Evolutionary conservation across 352 stramenopile species (phyloP), one percentile per base, ranked within the genome.

Genomic region (Thraustochytrium sp.): DNA sequence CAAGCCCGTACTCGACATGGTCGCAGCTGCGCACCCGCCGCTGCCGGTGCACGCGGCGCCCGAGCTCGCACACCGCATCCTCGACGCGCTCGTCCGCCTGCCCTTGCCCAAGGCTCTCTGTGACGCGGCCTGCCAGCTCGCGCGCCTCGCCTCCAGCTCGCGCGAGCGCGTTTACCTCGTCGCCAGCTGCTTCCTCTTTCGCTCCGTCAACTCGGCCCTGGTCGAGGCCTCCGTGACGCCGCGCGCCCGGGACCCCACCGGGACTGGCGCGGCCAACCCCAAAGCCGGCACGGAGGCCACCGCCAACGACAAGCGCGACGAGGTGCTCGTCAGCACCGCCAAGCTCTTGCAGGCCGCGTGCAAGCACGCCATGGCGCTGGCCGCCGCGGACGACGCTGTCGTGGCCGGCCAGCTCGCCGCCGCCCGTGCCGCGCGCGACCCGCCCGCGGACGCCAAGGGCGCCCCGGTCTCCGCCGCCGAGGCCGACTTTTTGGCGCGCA

Each of bases 61-160:
- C 1, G 64, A 62, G 16, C 26, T 62, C 36, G 48, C 48, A 18
- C 40, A 23, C 29, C 64, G 31, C 42, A 26, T 77, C n/a, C 48
- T 77, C 31, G 42, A 54, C 23, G 48, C 42, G 4, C 38, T 62
- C 11, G 11, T 54, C 21, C 40, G 11, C 9, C 16, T n/a, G 16
- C 23, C 21, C 18, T 77, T 77, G 0, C 64, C 64, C 13, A n/a
- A 13, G 16, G 42, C n/a, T 34, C 38, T 77, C 26, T 68, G 64
- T 61, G 64, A 77, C 31, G 42, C 64, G 4, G 68, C n/a, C 29
- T n/a, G 46, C 5, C 64, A 77, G 31, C 68, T 77, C 29, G 48
- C 21, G 23, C 64, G 42, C 40, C 64, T 77, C 16, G 64, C 64
- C 23, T 16, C 11, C 18, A 29, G n/a, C n/a, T 4, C 13, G 5